phyloP scores from a whole-genome alignment of 2,329 filamentous ascomycete species.

The Clonostachys sp. region DNA sequence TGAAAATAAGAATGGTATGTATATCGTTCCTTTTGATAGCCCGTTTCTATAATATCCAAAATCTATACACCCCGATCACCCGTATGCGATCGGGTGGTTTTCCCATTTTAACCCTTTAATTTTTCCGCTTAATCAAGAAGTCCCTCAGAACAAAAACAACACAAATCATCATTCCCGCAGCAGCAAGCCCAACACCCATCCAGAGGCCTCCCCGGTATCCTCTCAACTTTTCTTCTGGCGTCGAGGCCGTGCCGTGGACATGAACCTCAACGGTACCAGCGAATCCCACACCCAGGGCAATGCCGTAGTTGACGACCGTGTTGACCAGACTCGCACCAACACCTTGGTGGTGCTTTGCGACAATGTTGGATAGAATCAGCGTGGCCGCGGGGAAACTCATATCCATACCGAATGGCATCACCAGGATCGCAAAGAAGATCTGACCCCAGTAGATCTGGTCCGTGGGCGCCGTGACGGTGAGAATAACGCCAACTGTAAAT shows the following conservation, averaged over 20 bases:
- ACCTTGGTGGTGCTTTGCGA: constrained; percentile 38
- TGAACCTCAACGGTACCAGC: constrained; percentile 57
- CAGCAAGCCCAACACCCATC: constrained; percentile 31
- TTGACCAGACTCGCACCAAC: constrained; percentile 51
- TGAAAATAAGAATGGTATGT: too few species aligned
- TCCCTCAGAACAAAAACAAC: neutral
- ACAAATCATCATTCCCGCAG: constrained; percentile 8
- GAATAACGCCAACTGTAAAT: constrained; percentile 34
- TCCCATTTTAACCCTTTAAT: too few species aligned
- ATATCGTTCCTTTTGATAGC: too few species aligned
- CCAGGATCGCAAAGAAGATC: constrained; percentile 51
- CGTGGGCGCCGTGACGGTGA: constrained; percentile 42
- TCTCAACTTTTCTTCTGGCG: constrained; percentile 15
- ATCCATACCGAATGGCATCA: constrained; percentile 62
- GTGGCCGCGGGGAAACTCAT: constrained; percentile 62
- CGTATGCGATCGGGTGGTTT: too few species aligned
- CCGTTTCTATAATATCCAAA: too few species aligned
- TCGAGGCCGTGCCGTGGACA: constrained; percentile 14
- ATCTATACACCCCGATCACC: too few species aligned
- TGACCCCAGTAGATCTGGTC: constrained; percentile 61
- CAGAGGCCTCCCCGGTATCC: constrained; percentile 31
- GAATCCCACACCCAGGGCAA: constrained; percentile 61
- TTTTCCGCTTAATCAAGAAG: too few species aligned
- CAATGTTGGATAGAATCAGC: constrained; percentile 51
- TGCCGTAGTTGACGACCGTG: constrained; percentile 65